phyloP scores from a whole-genome alignment of 495 filamentous ascomycete species.

The Hypomontagnella monticulosa region DNA sequence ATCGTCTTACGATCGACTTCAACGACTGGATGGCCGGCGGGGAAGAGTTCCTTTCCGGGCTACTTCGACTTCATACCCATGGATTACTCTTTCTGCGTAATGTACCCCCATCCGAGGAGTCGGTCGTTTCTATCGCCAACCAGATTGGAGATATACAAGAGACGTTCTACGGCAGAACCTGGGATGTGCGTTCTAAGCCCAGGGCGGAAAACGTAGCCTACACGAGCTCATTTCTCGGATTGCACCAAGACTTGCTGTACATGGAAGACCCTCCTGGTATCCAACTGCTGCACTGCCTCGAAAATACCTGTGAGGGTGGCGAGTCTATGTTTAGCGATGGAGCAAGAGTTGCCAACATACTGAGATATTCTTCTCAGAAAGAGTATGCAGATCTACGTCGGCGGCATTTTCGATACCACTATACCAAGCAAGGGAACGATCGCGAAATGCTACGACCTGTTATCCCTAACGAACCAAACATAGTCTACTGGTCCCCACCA shows the following conservation, averaged over 20 bases:
- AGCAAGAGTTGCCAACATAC: conserved; percentile 63
- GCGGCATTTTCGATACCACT: conserved; percentile 69
- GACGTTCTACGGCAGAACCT: conserved; percentile 89
- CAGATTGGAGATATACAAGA: conserved; percentile 79
- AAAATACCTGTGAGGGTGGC: conserved; percentile 78
- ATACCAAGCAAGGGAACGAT: conserved; percentile 70
- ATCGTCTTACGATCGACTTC: conserved; percentile 62
- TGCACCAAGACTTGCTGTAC: conserved; percentile 95
- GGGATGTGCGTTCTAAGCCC: conserved; percentile 83
- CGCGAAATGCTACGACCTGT: conserved; percentile 66
- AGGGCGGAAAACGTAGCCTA: conserved; percentile 91
- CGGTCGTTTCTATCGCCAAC: conserved; percentile 72
- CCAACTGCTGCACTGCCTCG: conserved; percentile 87
- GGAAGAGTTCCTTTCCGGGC: conserved; percentile 58
- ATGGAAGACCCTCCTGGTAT: conserved; percentile 78
- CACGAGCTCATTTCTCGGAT: conserved; percentile 77
- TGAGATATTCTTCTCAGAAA: conserved; percentile 45
- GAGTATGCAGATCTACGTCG: conserved; percentile 53
- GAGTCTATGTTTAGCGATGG: conserved; percentile 84
- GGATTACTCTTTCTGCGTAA: conserved; percentile 79
- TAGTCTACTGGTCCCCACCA: conserved; percentile 72
- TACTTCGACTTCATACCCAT: conserved; percentile 63
- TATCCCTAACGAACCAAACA: conserved; percentile 53
- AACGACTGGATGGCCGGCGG: conserved; percentile 72
- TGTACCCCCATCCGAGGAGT: conserved; percentile 70